Percentiles rank a stretch among this genome's conserved stretches.
Conservation (phyloP, 345 rosid genomes). For the Murraya paniculata region DNA sequence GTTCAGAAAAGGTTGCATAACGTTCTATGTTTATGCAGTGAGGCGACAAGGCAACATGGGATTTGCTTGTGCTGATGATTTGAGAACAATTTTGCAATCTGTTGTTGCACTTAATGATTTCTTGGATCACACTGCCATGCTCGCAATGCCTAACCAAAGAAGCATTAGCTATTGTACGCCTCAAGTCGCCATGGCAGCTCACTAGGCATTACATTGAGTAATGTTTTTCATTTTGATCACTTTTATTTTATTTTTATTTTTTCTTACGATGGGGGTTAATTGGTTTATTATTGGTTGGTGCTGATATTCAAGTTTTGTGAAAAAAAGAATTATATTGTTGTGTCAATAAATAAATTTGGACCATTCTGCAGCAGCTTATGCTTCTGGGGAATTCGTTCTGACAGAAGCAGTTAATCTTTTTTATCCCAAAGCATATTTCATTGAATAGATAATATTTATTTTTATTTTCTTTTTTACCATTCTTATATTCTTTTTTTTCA, state of each 20-base stretch:
- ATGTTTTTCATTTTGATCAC: conserved; percentile 6
- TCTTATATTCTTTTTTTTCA: not conserved
- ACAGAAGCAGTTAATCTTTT: not conserved
- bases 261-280: conserved; percentile 19
- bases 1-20: conserved; percentile 92
- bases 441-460: not conserved
- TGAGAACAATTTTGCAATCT: conserved; percentile 71
- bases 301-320: not conserved
- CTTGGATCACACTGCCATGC: conserved; percentile 96
- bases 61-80: conserved; percentile 72
- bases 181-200: conserved; percentile 80
- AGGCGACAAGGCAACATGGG: conserved; percentile 52
- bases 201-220: conserved; percentile 25
- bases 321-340: conserved; percentile 10
- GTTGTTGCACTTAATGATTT: conserved; percentile 89
- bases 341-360: conserved; percentile 24
- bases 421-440: not conserved
- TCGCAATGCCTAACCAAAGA: conserved; percentile 90
- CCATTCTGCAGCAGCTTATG: not conserved
- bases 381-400: conserved; percentile 1
- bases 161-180: conserved; percentile 51
- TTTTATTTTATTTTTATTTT: conserved; percentile 3
- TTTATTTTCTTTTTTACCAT: not conserved
- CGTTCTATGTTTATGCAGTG: conserved; percentile 92
- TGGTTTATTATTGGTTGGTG: conserved; percentile 48